Conservation (phyloP, 2,329 filamentous ascomycete species). For the Colletotrichum camelliae region DNA sequence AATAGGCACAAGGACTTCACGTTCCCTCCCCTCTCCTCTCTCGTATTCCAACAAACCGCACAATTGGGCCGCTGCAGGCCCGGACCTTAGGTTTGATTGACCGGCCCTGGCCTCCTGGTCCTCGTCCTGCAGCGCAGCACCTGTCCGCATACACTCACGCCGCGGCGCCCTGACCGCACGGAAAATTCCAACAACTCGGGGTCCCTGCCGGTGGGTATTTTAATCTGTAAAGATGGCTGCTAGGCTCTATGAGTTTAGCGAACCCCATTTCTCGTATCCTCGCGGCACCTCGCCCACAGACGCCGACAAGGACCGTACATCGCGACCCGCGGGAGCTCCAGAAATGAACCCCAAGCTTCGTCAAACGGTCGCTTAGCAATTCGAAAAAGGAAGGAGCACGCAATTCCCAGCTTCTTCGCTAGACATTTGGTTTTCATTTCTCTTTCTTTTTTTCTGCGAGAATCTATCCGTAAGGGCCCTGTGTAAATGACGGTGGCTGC, state of each 20-base stretch:
- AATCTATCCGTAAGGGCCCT: background rate
- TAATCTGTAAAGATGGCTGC: background rate
- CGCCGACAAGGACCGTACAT: background rate
- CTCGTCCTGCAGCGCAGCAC: background rate
- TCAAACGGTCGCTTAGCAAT: background rate
- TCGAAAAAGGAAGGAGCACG: background rate
- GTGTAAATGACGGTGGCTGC: background rate
- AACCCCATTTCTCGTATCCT: conserved; percentile 6
- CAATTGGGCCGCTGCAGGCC: background rate
- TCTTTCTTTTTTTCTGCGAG: background rate
- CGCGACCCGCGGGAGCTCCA: conserved; percentile 1
- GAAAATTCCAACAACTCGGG: conserved; percentile 11
- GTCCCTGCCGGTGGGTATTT: conserved; percentile 10
- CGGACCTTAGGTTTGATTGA: background rate
- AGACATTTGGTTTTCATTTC: background rate
- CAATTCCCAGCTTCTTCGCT: background rate
- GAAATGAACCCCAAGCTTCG: background rate
- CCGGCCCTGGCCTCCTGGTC: background rate
- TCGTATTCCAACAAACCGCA: conserved; percentile 10
- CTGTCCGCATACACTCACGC: background rate
- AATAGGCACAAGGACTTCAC: background rate
- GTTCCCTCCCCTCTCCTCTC: background rate
- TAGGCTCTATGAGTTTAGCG: background rate
- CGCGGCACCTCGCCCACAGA: background rate
- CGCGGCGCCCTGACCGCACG: background rate